Percentiles rank a stretch among this genome's conserved stretches.
Evolutionary conservation across 352 stramenopile genomes (phyloP).

Genomic region (Albugo laibachii): DNA sequence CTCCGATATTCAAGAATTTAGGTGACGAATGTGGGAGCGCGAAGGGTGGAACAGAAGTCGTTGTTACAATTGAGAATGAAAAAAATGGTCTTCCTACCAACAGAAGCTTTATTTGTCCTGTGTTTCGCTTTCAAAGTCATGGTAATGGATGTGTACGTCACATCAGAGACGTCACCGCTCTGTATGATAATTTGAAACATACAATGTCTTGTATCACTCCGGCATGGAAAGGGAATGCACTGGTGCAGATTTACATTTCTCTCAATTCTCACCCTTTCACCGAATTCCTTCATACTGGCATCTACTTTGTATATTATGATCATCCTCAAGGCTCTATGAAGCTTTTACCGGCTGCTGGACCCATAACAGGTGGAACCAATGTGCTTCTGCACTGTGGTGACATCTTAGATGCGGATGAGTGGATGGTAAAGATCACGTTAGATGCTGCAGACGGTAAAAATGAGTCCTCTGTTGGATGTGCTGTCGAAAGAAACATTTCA

Average conservation of each 20-base stretch:
- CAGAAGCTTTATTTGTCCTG: slow-evolving; percentile 15
- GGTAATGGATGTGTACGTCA: slow-evolving; percentile 1
- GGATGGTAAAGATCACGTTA: slow-evolving; percentile 26
- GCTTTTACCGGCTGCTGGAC: slow-evolving; percentile 33
- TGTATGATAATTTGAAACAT: slow-evolving; percentile 16
- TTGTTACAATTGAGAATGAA: slow-evolving; percentile 17
- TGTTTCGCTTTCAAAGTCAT: slow-evolving; percentile 27
- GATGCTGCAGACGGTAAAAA: background rate
- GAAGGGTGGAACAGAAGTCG: slow-evolving; percentile 27
- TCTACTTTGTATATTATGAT: slow-evolving; percentile 58
- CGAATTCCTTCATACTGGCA: slow-evolving; percentile 19
- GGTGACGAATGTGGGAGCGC: slow-evolving; percentile 33
- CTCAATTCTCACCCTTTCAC: slow-evolving; percentile 8
- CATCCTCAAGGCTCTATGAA: slow-evolving; percentile 35
- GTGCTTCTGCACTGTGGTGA: slow-evolving; percentile 34
- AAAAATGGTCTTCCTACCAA: slow-evolving; percentile 20
- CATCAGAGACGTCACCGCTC: slow-evolving; percentile 13
- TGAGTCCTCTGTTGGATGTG: background rate
- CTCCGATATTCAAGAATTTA: slow-evolving; percentile 18
- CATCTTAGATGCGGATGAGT: slow-evolving; percentile 46
- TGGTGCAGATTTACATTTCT: slow-evolving; percentile 21
- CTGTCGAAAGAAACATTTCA: background rate
- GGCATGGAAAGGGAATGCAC: slow-evolving; percentile 31
- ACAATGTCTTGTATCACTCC: slow-evolving; percentile 21
- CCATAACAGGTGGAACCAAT: slow-evolving; percentile 25